These are phyloP conservation scores for Epithele typhae DNA, from an alignment of 768 basidiomycete genomes.

Conservation along the genomic window DNA sequence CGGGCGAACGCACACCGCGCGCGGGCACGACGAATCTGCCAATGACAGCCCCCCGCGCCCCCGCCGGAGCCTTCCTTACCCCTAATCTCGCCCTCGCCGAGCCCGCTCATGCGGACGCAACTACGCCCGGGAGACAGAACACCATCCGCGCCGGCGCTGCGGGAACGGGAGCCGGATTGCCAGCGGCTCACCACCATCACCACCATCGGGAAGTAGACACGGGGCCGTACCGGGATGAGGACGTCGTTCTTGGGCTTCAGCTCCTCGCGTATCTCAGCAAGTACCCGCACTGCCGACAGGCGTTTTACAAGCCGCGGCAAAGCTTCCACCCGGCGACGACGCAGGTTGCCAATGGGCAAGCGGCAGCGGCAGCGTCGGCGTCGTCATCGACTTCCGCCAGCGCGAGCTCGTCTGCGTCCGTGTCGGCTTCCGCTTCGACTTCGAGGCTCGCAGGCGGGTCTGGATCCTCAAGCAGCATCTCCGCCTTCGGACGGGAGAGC, in stretches of 20 bases:
- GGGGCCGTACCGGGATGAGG: constrained; percentile 90
- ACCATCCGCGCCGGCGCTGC: constrained; percentile 12
- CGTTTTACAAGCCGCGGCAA: constrained; percentile 86
- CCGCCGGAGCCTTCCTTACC: constrained; percentile 3
- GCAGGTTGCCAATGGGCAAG: constrained; percentile 7
- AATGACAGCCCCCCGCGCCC: constrained; percentile 12
- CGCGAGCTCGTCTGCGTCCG: too few relatives aligned
- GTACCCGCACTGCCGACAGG: constrained; percentile 94
- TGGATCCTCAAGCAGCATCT: constrained; percentile 14
- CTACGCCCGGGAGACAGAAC: constrained; percentile 6
- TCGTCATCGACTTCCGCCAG: neutral
- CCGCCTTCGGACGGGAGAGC: constrained; percentile 28
- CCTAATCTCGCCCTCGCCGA: constrained; percentile 3
- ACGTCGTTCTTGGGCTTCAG: constrained; percentile 86
- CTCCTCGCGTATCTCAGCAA: constrained; percentile 95
- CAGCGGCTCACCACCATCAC: constrained; percentile 25
- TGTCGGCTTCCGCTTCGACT: constrained; percentile 3
- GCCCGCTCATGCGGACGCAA: neutral
- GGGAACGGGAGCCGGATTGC: constrained; percentile 10
- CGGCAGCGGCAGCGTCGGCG: constrained; percentile 8
- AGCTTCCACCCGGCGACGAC: constrained; percentile 78
- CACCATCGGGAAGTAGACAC: constrained; percentile 35
- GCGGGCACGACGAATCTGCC: constrained; percentile 55
- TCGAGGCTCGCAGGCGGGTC: constrained; percentile 2
- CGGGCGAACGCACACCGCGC: constrained; percentile 45